Base-by-base conservation (phyloP, 2,329 filamentous ascomycete genomes). In the Thelonectria blattea region DNA sequence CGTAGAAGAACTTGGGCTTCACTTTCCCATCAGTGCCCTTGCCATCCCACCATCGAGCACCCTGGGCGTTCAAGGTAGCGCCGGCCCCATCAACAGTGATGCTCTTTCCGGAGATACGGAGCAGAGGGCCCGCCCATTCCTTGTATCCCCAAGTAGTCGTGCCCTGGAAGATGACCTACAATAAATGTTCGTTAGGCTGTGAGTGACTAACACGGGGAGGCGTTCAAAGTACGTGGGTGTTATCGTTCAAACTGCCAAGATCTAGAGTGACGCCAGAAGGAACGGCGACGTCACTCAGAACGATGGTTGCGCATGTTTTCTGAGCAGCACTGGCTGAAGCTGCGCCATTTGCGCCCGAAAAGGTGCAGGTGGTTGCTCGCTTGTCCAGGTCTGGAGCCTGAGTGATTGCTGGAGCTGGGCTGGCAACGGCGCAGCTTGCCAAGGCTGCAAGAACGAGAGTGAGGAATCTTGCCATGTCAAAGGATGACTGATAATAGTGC, bases 1-100 rank as follows among this genome's bases (percentile, higher is more conserved):
- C 67, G 15, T 63, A 45, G 17, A 69, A 61, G 58, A 69, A 69
- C 67, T 69, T 69, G 49, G 67, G 67, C 65, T 69, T 69, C 0
- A 18, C 59, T 10, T 30, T 58, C 18, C 67, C 67, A 11, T 55
- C 47, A 27, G 69, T 69, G 7, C 67, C 67, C 11, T 58, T 58
- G 22, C 64, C 60, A 42, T 69, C 67, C 67, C 67, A 69, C 58
- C 66, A 69, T 3, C 62, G 54, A 15, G 67, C 64, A 10, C 67
- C 67, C 15, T 65, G 58, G 11, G 62, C 56, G 27, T 69, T 62
- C 4, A 69, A 58, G 10, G 61, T 49, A 11, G 67, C 67, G 15
- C 67, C 63, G 7, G 67, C 67, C 9, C 67, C 67, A 1, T 69
- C 67, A 22, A 69, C 65, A 0, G 67, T 69, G 37, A 69, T 62